Percentiles rank a stretch among this genome's conserved stretches.
phyloP scores from a whole-genome alignment of 1,139 yeast species.

The Diutina rugosa region DNA sequence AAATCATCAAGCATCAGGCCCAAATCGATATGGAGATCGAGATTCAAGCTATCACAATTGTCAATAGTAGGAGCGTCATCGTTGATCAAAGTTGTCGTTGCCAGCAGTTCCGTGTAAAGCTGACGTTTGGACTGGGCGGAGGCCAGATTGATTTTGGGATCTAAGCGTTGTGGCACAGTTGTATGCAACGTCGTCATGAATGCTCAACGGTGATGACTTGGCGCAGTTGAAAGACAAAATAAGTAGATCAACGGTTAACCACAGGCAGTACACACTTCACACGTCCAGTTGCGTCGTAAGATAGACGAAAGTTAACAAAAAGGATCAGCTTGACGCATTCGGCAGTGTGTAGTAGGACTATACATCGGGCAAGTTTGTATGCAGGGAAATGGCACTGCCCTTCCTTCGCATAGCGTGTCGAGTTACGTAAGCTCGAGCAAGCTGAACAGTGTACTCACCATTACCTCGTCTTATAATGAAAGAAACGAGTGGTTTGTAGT shows the following conservation, averaged over 20 bases:
- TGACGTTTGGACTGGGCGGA: background rate
- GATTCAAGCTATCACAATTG: background rate
- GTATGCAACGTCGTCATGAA: background rate
- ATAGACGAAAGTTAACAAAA: no score
- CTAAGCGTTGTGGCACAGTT: background rate
- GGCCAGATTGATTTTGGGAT: background rate
- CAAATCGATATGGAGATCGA: background rate
- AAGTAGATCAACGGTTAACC: background rate
- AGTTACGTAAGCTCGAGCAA: no score
- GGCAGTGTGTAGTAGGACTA: background rate
- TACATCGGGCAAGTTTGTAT: background rate
- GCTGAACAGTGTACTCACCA: no score
- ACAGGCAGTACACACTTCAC: background rate
- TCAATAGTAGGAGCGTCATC: background rate
- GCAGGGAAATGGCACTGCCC: background rate
- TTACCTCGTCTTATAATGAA: no score
- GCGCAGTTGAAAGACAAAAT: no score
- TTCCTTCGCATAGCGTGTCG: background rate
- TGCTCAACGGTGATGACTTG: background rate
- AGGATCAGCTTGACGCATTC: background rate
- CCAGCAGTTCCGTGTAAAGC: background rate
- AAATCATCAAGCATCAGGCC: slow-evolving; percentile 1
- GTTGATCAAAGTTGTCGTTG: background rate
- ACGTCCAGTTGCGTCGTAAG: background rate
- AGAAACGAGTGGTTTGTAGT: no score